Evolutionary conservation across 2,329 filamentous ascomycete genomes (phyloP), one percentile per base, ranked within the genome.

Genomic region (Colletotrichum theobromicola): DNA sequence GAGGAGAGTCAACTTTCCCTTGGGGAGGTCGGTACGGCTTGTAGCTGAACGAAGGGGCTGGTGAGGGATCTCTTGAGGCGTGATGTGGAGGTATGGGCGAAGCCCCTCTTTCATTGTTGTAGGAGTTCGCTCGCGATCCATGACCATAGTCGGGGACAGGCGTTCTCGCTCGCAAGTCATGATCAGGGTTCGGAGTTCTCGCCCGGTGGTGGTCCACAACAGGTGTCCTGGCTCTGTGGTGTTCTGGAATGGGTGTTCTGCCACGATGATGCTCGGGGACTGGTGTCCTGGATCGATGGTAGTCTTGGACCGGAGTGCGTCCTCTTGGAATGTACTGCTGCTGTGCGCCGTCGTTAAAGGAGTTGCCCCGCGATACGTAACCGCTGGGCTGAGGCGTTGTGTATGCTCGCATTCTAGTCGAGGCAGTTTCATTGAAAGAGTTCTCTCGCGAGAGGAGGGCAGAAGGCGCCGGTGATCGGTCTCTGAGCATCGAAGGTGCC

Each of bases 1-100:
- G 94, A 10, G 94, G 93, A 24, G 91, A 91, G 53, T 90, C 89
- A 46, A 86, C 85, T 58, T 87, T 82, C 24, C 84, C 73, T 32
- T 63, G 73, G 9, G 70, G 81, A 16, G 72, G 72, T 79, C 79
- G 82, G 72, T 79, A 77, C 32, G 81, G 81, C 28, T 79, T 78
- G 79, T 82, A 78, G 21, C 79, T 81, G 68, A 80, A 81, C 7
- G 81, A 82, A 7, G 83, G 85, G 3, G 80, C 80, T 5, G 85
- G 86, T 7, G 85, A 87, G 46, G 82, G 79, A 7, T 81, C 82
- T 75, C 87, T 81, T 12, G 82, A 81, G 42, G 76, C 79, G 55
- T 82, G 78, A 68, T 78, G 74, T 82, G 79, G 60, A 42, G 60
- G 74, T 81, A 83, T 76, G 58, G 79, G 79, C 12, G 80, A 82